Percentiles rank a stretch among this genome's conserved stretches.
Conservation (phyloP, 345 rosid species). For the Gossypium turneri region DNA sequence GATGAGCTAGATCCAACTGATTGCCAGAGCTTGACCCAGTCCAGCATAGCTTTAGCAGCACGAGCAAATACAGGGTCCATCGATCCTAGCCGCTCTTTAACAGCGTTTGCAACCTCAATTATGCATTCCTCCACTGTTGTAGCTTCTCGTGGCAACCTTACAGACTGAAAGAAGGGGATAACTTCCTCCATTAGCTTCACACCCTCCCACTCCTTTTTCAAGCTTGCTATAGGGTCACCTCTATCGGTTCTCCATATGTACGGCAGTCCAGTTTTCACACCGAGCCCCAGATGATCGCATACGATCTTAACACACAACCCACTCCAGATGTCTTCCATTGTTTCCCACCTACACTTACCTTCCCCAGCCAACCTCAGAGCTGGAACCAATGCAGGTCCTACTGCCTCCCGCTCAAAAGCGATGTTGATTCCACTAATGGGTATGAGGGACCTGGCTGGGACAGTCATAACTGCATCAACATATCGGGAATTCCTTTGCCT, state of each 20-base stretch:
- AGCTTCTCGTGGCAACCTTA: constrained; percentile 53
- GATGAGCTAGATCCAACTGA: constrained; percentile 39
- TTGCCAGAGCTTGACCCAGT: constrained; percentile 78
- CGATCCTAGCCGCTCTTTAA: constrained; percentile 61
- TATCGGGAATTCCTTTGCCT: constrained; percentile 56
- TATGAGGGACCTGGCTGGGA: constrained; percentile 57
- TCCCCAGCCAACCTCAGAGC: constrained; percentile 71
- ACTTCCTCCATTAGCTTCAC: constrained; percentile 92
- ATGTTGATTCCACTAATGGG: constrained; percentile 91
- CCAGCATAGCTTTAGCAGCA: constrained; percentile 69
- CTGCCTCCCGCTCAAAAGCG: constrained; percentile 65
- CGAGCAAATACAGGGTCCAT: constrained; percentile 56
- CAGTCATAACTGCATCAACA: constrained; percentile 86
- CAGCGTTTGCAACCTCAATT: constrained; percentile 54
- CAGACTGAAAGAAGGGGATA: constrained; percentile 71
- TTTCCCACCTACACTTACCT: constrained; percentile 94
- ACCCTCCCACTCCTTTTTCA: constrained; percentile 97
- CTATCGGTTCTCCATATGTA: constrained; percentile 90
- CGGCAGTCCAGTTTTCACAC: constrained; percentile 85
- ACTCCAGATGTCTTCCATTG: constrained; percentile 88
- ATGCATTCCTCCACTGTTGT: constrained; percentile 64
- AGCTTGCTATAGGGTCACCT: constrained; percentile 69
- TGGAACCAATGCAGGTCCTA: constrained; percentile 81
- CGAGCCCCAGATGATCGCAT: constrained; percentile 78
- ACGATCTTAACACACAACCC: constrained; percentile 86